phyloP scores from a whole-genome alignment of 495 filamentous ascomycete genomes.

The Talaromyces ruber region DNA sequence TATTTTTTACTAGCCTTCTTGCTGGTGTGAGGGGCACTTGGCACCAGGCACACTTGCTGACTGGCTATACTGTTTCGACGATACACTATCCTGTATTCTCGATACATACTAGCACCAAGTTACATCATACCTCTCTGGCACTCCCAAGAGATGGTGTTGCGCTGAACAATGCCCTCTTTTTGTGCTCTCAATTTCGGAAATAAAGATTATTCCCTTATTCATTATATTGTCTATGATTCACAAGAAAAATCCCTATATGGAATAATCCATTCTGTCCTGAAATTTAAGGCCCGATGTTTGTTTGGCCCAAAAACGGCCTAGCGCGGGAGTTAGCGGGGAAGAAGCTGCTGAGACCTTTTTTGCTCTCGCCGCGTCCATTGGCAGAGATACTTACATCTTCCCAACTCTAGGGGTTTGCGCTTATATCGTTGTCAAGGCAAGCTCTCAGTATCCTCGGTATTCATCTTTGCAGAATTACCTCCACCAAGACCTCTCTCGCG shows the following conservation, averaged over 20 bases:
- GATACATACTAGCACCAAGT: background rate
- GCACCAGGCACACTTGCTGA: background rate
- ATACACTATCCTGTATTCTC: background rate
- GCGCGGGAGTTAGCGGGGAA: constrained; percentile 2
- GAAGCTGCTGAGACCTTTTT: background rate
- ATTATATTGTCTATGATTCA: background rate
- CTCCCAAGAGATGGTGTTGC: background rate
- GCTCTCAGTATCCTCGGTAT: background rate
- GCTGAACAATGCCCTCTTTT: background rate
- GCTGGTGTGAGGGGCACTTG: background rate
- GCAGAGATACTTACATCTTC: background rate
- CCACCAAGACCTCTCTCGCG: background rate
- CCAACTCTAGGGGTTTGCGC: background rate
- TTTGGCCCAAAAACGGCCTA: background rate
- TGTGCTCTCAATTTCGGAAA: background rate
- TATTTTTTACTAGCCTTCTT: background rate
- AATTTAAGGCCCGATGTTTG: background rate
- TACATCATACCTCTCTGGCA: background rate
- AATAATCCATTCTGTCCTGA: background rate
- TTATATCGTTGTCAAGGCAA: background rate
- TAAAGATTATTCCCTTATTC: background rate
- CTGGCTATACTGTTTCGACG: background rate
- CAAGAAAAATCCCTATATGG: background rate
- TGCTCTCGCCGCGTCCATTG: background rate
- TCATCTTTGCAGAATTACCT: background rate